Percentiles rank a stretch among this genome's conserved stretches.
phyloP scores from a whole-genome alignment of 306 rosid species.

The Mimosa bimucronata region DNA sequence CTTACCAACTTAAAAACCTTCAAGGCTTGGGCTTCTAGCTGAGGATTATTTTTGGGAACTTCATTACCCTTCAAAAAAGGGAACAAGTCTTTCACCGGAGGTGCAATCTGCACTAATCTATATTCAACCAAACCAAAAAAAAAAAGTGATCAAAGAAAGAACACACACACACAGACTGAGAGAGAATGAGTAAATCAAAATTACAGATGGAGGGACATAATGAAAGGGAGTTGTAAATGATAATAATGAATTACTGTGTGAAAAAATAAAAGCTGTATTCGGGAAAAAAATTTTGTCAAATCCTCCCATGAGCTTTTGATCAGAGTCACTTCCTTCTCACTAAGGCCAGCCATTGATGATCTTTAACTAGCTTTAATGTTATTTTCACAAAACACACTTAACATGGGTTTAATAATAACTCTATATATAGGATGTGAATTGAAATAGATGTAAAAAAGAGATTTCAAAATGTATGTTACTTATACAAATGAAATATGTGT shows the following conservation, averaged over 20 bases:
- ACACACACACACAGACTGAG: background rate
- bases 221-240: background rate
- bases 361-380: background rate
- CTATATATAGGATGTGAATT: background rate
- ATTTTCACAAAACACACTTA: background rate
- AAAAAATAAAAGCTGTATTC: background rate
- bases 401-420: background rate
- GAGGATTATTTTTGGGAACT: background rate
- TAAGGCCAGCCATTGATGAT: background rate
- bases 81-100: background rate
- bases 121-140: background rate
- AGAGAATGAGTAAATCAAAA: background rate
- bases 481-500: too few species aligned
- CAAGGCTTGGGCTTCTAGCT: background rate
- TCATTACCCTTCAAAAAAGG: background rate
- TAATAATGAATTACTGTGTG: background rate
- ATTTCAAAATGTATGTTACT: background rate
- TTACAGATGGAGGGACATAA: background rate
- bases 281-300: background rate
- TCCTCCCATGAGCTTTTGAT: conserved; percentile 5
- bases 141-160: background rate
- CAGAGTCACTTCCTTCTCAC: background rate
- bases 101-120: background rate
- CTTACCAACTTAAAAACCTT: background rate
- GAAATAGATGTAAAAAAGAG: background rate